These are phyloP conservation scores for Leccinum truebloodii DNA, from an alignment of 768 basidiomycete species.

Conservation along the genomic window DNA sequence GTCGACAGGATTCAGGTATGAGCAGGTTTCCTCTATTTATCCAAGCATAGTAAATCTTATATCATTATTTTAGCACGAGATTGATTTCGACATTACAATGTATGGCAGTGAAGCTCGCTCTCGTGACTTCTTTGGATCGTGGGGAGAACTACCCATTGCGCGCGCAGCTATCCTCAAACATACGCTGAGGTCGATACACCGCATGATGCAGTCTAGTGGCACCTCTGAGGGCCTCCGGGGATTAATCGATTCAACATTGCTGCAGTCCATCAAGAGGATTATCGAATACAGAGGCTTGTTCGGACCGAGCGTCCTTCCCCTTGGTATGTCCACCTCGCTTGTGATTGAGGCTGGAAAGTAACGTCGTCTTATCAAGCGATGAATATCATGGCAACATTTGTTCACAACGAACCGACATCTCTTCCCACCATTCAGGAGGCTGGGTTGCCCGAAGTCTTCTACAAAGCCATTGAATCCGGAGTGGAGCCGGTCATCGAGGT, in stretches of 20 bases:
- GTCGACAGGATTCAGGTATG: slow-evolving; percentile 86
- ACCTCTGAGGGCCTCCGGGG: slow-evolving; percentile 93
- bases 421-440: slow-evolving; percentile 91
- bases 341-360: slow-evolving; percentile 1
- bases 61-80: slow-evolving; percentile 52
- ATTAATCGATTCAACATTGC: slow-evolving; percentile 85
- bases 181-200: slow-evolving; percentile 86
- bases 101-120: slow-evolving; percentile 45
- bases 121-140: slow-evolving; percentile 50
- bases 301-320: slow-evolving; percentile 82
- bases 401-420: slow-evolving; percentile 98
- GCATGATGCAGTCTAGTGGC: slow-evolving; percentile 97
- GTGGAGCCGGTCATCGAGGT: slow-evolving; percentile 91
- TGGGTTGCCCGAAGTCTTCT: slow-evolving; percentile 86
- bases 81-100: slow-evolving; percentile 63
- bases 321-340: slow-evolving; percentile 53
- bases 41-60: slow-evolving; percentile 10
- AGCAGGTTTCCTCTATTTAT: background rate
- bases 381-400: slow-evolving; percentile 94
- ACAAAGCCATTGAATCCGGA: slow-evolving; percentile 78
- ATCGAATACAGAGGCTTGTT: slow-evolving; percentile 81
- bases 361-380: slow-evolving; percentile 49
- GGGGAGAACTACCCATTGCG: slow-evolving; percentile 66
- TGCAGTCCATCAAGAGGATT: slow-evolving; percentile 85
- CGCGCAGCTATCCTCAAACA: slow-evolving; percentile 86